These are phyloP conservation scores for Jaltomata sinuosa DNA, from an alignment of 257 asterid genomes.

Conservation along the genomic window DNA sequence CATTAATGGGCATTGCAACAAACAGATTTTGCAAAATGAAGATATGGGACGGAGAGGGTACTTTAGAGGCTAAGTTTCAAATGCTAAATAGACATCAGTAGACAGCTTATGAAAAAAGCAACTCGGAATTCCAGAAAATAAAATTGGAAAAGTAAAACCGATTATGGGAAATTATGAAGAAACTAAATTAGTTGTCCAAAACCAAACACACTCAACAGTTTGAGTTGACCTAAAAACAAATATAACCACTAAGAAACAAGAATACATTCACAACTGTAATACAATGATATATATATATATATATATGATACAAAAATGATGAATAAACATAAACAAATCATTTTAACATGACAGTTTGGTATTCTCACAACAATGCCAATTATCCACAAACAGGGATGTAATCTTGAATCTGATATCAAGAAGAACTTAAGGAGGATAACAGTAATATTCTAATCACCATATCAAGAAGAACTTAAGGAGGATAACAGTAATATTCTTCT, in stretches of 20 bases:
- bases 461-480: background rate
- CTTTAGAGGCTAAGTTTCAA: background rate
- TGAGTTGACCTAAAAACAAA: background rate
- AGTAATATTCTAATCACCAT: no score
- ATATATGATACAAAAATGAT: background rate
- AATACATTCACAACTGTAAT: background rate
- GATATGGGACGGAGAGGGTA: background rate
- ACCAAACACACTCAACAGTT: background rate
- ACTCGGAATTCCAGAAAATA: background rate
- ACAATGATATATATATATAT: background rate
- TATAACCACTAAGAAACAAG: background rate
- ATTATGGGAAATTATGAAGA: background rate
- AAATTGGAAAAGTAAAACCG: background rate
- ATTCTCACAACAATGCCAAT: background rate
- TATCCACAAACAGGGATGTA: background rate
- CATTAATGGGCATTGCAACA: background rate
- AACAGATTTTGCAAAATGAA: background rate
- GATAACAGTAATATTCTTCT: background rate
- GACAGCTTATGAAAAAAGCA: background rate
- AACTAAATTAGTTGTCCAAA: background rate
- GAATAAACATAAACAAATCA: background rate
- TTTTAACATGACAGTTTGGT: background rate
- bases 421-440: background rate
- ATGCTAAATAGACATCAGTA: background rate
- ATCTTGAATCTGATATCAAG: background rate